phyloP scores from a whole-genome alignment of 176 grass and related monocot genomes.

The Ensete glaucum region DNA sequence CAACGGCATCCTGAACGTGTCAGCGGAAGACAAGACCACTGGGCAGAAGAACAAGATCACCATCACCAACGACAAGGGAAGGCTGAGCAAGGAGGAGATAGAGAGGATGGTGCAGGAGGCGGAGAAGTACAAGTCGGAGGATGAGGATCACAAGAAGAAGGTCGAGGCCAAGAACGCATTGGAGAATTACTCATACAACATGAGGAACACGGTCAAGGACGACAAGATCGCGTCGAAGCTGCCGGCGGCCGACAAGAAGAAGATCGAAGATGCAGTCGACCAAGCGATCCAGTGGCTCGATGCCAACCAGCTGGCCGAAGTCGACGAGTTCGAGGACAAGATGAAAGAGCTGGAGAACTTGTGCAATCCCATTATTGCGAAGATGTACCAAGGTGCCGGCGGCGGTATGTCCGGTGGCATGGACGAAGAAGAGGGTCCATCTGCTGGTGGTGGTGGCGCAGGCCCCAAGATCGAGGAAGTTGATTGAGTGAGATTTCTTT shows the following conservation, averaged over 20 bases:
- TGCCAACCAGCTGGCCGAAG: slow-evolving; percentile 68
- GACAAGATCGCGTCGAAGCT: slow-evolving; percentile 79
- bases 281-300: slow-evolving; percentile 66
- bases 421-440: slow-evolving; percentile 54
- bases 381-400: slow-evolving; percentile 84
- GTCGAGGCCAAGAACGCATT: slow-evolving; percentile 76
- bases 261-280: slow-evolving; percentile 65
- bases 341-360: slow-evolving; percentile 83
- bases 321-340: slow-evolving; percentile 83
- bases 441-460: slow-evolving; percentile 39
- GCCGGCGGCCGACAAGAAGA: slow-evolving; percentile 59
- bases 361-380: slow-evolving; percentile 87
- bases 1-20: slow-evolving; percentile 77
- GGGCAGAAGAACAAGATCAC: slow-evolving; percentile 93
- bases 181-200: slow-evolving; percentile 91
- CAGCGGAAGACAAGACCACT: slow-evolving; percentile 74
- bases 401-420: slow-evolving; percentile 52
- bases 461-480: slow-evolving; percentile 93
- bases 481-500: slow-evolving; percentile 35
- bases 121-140: slow-evolving; percentile 77
- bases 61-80: slow-evolving; percentile 80
- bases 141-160: slow-evolving; percentile 92
- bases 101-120: slow-evolving; percentile 96
- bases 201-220: slow-evolving; percentile 84
- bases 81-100: slow-evolving; percentile 75